phyloP scores from a whole-genome alignment of 1,284 basidiomycete genomes.

The Amylostereum chailletii region DNA sequence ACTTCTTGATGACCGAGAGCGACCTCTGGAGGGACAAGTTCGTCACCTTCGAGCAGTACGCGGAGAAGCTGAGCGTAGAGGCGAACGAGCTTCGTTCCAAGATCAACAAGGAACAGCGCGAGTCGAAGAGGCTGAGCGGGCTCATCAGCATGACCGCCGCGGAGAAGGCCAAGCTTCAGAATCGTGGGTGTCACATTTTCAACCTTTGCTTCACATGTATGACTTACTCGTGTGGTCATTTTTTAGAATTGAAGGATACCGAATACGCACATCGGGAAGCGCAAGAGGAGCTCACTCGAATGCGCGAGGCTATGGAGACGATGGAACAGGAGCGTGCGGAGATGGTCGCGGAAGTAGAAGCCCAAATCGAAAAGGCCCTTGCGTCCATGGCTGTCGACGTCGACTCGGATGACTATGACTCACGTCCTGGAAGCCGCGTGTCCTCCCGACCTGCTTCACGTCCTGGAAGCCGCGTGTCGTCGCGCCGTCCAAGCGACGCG shows the following conservation, averaged over 20 bases:
- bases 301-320: constrained; percentile 70
- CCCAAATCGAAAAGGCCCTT: constrained; percentile 77
- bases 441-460: constrained; percentile 24
- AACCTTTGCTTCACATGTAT: constrained; percentile 4
- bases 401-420: constrained; percentile 58
- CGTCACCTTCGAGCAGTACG: constrained; percentile 84
- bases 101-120: constrained; percentile 82
- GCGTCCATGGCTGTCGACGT: constrained; percentile 75
- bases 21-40: constrained; percentile 89
- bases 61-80: constrained; percentile 82
- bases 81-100: constrained; percentile 74
- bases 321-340: constrained; percentile 79
- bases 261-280: constrained; percentile 69
- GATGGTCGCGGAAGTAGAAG: constrained; percentile 83
- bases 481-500: constrained; percentile 48
- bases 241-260: constrained; percentile 56
- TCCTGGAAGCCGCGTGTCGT: constrained; percentile 31
- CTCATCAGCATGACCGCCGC: constrained; percentile 67
- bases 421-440: constrained; percentile 36
- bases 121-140: constrained; percentile 75
- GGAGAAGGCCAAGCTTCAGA: constrained; percentile 69
- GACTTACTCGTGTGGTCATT: constrained; percentile 8
- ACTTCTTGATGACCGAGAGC: constrained; percentile 86
- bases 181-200: constrained; percentile 38
- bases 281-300: constrained; percentile 55